Conservation (phyloP, 306 rosid species). For the Hippophae gyantsensis region DNA sequence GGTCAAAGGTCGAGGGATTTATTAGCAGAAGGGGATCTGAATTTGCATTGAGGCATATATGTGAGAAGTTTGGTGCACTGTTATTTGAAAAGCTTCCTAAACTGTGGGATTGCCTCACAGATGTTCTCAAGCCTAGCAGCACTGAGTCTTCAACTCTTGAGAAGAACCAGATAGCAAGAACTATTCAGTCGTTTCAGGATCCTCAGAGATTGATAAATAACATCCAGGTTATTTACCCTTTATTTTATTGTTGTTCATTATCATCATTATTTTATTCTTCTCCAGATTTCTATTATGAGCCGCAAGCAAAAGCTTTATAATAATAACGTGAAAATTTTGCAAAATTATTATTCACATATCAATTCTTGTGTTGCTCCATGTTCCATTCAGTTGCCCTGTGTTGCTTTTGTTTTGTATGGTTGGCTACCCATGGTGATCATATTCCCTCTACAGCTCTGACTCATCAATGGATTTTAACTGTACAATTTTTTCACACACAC, state of each 20-base stretch:
- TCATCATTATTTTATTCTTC: background rate
- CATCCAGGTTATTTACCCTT: slow-evolving; percentile 64
- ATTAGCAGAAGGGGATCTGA: slow-evolving; percentile 96
- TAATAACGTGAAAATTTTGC: no score
- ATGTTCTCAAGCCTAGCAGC: slow-evolving; percentile 63
- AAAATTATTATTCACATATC: no score
- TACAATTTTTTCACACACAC: no score
- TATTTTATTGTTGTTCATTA: background rate
- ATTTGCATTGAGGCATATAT: slow-evolving; percentile 68
- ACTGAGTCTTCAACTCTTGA: slow-evolving; percentile 27
- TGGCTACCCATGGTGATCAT: no score
- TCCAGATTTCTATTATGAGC: background rate
- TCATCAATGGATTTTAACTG: no score
- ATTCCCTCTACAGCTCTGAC: no score
- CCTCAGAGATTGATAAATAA: slow-evolving; percentile 87
- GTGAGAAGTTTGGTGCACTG: slow-evolving; percentile 64
- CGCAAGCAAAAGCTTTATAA: no score
- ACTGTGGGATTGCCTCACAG: slow-evolving; percentile 96
- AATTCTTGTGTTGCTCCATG: no score
- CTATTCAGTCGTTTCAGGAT: slow-evolving; percentile 52
- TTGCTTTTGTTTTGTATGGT: no score
- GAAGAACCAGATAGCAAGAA: slow-evolving; percentile 29
- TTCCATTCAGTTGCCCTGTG: no score
- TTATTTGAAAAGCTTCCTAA: slow-evolving; percentile 87
- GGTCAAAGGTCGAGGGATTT: slow-evolving; percentile 83